phyloP scores from a whole-genome alignment of 176 grass and related monocot genomes.

The Musa acuminata region DNA sequence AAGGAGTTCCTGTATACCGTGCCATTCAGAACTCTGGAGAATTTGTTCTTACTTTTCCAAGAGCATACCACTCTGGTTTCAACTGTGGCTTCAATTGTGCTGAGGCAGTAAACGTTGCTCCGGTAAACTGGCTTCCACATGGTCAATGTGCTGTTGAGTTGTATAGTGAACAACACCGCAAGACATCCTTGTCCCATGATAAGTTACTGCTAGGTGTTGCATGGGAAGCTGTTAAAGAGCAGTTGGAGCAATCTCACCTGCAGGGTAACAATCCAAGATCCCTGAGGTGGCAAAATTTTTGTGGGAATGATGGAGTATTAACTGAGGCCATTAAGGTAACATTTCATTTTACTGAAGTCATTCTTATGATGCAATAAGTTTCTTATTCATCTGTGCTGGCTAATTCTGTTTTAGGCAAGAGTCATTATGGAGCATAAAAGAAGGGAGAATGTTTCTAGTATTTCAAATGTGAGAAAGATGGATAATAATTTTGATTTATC shows the following conservation, averaged over 20 bases:
- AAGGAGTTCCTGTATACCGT: conserved; percentile 73
- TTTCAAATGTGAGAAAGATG: conserved; percentile 40
- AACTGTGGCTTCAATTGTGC: conserved; percentile 98
- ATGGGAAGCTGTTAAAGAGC: conserved; percentile 52
- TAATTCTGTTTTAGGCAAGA: conserved; percentile 38
- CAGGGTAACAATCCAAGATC: conserved; percentile 13
- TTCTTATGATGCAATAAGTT: not conserved
- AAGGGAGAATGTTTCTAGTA: conserved; percentile 23
- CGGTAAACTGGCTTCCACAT: conserved; percentile 75
- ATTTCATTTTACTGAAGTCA: conserved; percentile 1
- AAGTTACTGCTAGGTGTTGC: conserved; percentile 59
- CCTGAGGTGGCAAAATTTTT: conserved; percentile 38
- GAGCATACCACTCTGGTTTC: conserved; percentile 91
- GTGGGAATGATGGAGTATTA: conserved; percentile 55
- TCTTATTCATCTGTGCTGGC: not conserved
- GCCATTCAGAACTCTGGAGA: conserved; percentile 66
- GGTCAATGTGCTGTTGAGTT: conserved; percentile 73
- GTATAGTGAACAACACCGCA: conserved; percentile 66
- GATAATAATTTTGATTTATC: conserved; percentile 44
- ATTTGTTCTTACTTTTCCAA: conserved; percentile 79
- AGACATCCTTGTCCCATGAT: conserved; percentile 86
- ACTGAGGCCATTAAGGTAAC: conserved; percentile 59
- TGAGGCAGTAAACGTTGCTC: conserved; percentile 85
- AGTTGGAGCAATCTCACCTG: conserved; percentile 28
- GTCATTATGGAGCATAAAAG: conserved; percentile 53